phyloP scores from a whole-genome alignment of 352 stramenopile species.

The Pilasporangium apinafurcum region DNA sequence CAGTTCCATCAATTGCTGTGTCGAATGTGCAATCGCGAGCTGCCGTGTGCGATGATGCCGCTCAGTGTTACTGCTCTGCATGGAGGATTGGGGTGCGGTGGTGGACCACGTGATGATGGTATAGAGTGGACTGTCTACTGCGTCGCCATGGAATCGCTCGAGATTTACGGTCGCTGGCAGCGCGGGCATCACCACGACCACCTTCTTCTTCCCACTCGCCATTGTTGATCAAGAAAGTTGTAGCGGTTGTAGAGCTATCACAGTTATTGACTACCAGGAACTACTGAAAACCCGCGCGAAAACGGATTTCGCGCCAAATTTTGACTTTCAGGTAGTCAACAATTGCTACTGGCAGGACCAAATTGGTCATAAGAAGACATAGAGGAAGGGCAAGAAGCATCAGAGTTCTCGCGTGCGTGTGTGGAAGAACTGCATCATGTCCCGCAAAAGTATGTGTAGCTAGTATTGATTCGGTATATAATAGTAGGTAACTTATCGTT shows the following conservation, averaged over 20 bases:
- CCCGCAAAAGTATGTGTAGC: too few relatives aligned
- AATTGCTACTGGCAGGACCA: too few relatives aligned
- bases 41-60: slow-evolving; percentile 46
- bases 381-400: too few relatives aligned
- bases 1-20: slow-evolving; percentile 43
- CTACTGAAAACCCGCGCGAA: slow-evolving; percentile 3
- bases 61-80: too few relatives aligned
- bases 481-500: too few relatives aligned
- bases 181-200: slow-evolving; percentile 41
- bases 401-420: too few relatives aligned
- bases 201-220: slow-evolving; percentile 31
- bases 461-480: too few relatives aligned
- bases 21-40: slow-evolving; percentile 35
- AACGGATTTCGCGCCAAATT: slow-evolving; percentile 15
- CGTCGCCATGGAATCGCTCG: slow-evolving; percentile 63
- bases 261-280: not conserved
- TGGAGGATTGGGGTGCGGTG: not conserved
- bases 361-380: too few relatives aligned
- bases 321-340: slow-evolving; percentile 2
- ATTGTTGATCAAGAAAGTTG: slow-evolving; percentile 1
- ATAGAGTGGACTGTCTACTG: slow-evolving; percentile 39
- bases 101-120: slow-evolving; percentile 44
- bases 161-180: slow-evolving; percentile 28
- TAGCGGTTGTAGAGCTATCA: not conserved
- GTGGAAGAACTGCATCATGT: too few relatives aligned